These are phyloP conservation scores for Madurella fahalii DNA, from an alignment of 2,329 filamentous ascomycete genomes.

Conservation along the genomic window DNA sequence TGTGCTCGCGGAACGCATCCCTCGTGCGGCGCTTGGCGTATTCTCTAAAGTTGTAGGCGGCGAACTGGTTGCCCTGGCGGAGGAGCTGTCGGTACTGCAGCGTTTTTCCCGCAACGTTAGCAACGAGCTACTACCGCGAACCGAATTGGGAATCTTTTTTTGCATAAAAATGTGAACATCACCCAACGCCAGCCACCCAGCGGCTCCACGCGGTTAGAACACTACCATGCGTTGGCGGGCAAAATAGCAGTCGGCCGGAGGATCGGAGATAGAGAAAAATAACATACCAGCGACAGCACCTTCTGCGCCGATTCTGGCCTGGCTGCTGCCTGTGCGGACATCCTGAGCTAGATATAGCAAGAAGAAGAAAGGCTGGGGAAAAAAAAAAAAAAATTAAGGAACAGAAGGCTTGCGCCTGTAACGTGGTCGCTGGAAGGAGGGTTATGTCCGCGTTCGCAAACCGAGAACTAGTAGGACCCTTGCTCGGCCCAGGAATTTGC, in stretches of 20 bases:
- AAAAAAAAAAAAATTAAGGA: too few relatives aligned
- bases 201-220: too few relatives aligned
- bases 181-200: not conserved
- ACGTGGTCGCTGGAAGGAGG: too few relatives aligned
- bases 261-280: not conserved
- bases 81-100: constrained; percentile 84
- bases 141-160: too few relatives aligned
- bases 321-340: constrained; percentile 31
- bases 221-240: not conserved
- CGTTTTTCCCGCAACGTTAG: not conserved
- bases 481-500: not conserved
- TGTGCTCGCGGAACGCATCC: constrained; percentile 85
- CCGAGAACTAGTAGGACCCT: not conserved
- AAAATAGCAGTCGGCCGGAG: not conserved
- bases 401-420: too few relatives aligned
- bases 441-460: too few relatives aligned
- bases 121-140: not conserved
- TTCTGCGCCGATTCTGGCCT: constrained; percentile 56
- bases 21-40: constrained; percentile 88
- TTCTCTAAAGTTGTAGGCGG: constrained; percentile 95
- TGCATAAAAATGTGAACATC: not conserved
- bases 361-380: too few relatives aligned
- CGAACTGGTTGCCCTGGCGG: constrained; percentile 80
- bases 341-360: not conserved
- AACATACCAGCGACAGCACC: constrained; percentile 42